Evolutionary conservation across 1,139 yeast species (phyloP).

Genomic region (Pichia kudriavzevii): DNA sequence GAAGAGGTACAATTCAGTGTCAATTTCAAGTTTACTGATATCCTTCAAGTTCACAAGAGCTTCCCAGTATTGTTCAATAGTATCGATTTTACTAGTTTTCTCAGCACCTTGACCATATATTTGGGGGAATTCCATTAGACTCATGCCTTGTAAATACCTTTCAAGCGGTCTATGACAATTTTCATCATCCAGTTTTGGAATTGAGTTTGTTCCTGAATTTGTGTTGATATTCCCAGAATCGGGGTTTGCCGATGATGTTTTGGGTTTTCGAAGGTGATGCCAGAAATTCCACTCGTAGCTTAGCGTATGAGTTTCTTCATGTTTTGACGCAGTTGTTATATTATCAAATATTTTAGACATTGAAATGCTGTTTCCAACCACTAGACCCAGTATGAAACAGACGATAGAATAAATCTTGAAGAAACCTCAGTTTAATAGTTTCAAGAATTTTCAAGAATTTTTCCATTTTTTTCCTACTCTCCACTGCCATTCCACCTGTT

Average conservation of each 20-base stretch:
- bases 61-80: constrained; percentile 60
- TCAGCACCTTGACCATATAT: constrained; percentile 11
- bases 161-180: constrained; percentile 9
- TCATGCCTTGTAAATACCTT: constrained; percentile 19
- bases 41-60: constrained; percentile 41
- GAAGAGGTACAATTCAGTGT: constrained; percentile 55
- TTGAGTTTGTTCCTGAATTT: constrained; percentile 1
- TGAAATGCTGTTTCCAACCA: background rate
- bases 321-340: constrained; percentile 4
- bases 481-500: no score
- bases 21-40: constrained; percentile 42
- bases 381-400: no score
- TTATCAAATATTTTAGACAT: constrained; percentile 13
- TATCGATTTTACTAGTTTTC: constrained; percentile 34
- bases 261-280: constrained; percentile 17
- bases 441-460: no score
- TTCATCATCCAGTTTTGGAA: constrained; percentile 4
- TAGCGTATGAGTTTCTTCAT: constrained; percentile 13
- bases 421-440: no score
- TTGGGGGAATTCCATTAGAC: constrained; percentile 20
- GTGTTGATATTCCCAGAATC: no score
- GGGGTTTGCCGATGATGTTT: no score
- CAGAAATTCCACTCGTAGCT: constrained; percentile 21
- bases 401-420: no score
- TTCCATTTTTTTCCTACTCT: no score